Evolutionary conservation across 148 eudicot species (phyloP), one percentile per base, ranked within the genome.

Genomic region (Chenopodium suecicum): DNA sequence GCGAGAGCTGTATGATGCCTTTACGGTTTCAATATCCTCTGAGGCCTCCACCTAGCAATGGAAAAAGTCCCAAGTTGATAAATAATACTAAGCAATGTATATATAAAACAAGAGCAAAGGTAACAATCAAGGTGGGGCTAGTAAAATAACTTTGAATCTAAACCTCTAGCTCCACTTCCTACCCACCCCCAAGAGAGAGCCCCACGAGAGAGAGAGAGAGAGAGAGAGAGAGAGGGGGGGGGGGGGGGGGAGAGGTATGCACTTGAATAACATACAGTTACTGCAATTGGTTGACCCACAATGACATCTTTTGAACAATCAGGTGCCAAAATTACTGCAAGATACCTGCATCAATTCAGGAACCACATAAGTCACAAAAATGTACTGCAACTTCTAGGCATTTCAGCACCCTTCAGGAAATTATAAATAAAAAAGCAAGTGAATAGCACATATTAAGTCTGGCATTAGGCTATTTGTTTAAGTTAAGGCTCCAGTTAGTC

Each of bases 231-330:
- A 37, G 41, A 37, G 1, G 29, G 1, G 29, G 1, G 29, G 1
- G 29, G 29, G 29, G 29, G 29, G 29, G 29, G 29, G 29, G 1
- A 27, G 29, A 27, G 29, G 29, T 7, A 52, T 47, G 46, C 70
- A 63, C 67, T 70, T 75, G 77, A 79, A 60, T 31, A 78, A 88
- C 97, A 80, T 87, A 95, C 98, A 72, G 98, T 95, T 27, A 95
- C 88, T 71, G 93, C 98, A 78, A 95, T 92, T 67, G 94, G 93
- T 82, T 91, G 93, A 74, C 98, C 98, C 14, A 95, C 98, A 46
- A 91, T 88, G 60, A 95, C 86, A 73, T 93, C 98, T 78, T 91
- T 95, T 79, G 94, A 88, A 78, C 97, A 97, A 83, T 95, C 98
- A 79, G 96, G 93, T 56, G 92, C 92, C 84, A 95, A 78, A 80